A percentile compares a stretch with the other conserved stretches of the same genome.
These are phyloP conservation scores for Prillingera fragicola DNA, from an alignment of 1,284 basidiomycete species.

Conservation along the genomic window DNA sequence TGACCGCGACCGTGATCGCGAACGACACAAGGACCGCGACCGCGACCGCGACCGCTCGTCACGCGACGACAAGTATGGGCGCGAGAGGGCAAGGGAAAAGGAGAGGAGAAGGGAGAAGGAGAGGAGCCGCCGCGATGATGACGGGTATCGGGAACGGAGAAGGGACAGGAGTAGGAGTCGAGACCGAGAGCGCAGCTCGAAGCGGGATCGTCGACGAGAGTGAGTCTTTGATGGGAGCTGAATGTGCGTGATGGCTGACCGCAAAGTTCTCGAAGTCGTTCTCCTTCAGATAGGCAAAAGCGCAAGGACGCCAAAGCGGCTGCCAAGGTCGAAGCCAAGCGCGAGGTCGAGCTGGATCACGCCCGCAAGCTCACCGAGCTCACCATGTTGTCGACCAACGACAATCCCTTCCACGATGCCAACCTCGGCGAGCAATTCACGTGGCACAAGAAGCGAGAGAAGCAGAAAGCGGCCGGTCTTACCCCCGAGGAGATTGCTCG, in stretches of 20 bases:
- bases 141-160: constrained; percentile 6
- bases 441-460: constrained; percentile 98
- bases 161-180: constrained; percentile 3
- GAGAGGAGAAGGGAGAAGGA: constrained; percentile 3
- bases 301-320: constrained; percentile 69
- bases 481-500: constrained; percentile 70
- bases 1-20: constrained; percentile 14
- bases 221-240: constrained; percentile 17
- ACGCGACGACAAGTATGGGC: constrained; percentile 12
- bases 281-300: constrained; percentile 42
- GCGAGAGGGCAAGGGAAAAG: constrained; percentile 7
- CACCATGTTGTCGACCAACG: constrained; percentile 82
- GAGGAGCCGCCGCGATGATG: constrained; percentile 5
- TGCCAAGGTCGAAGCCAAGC: constrained; percentile 73
- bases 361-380: constrained; percentile 73
- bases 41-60: constrained; percentile 16
- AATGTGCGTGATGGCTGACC: neutral
- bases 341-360: constrained; percentile 76
- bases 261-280: constrained; percentile 37
- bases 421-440: constrained; percentile 91
- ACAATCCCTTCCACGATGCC: constrained; percentile 93
- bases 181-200: constrained; percentile 8
- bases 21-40: constrained; percentile 11
- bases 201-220: constrained; percentile 33
- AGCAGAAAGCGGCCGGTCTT: constrained; percentile 84